Conservation (phyloP, 2,329 filamentous ascomycete genomes). For the Sporothrix schenckii region DNA sequence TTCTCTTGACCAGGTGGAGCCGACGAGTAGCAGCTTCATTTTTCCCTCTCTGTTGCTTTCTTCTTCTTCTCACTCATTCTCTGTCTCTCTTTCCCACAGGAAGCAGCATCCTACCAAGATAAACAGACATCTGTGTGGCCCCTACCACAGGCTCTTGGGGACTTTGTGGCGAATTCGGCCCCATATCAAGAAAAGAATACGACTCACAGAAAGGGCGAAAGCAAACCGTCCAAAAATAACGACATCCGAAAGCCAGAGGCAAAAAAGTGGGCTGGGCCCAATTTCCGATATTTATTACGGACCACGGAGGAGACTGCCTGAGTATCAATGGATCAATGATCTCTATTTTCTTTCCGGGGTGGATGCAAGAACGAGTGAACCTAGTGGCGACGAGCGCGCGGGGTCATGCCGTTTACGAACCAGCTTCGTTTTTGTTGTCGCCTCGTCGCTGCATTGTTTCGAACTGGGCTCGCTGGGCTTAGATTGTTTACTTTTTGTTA, state of each 20-base stretch:
- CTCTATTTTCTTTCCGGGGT: conserved; percentile 8
- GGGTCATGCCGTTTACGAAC: conserved; percentile 19
- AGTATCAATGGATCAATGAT: neutral
- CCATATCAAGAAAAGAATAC: conserved; percentile 13
- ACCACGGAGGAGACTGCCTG: neutral
- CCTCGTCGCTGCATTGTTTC: no score
- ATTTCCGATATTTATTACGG: conserved; percentile 22
- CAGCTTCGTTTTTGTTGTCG: neutral
- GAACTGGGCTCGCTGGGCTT: neutral
- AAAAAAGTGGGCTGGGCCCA: neutral
- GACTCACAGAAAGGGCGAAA: neutral
- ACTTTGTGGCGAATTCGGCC: conserved; percentile 1
- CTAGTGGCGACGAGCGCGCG: neutral
- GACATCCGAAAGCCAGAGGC: neutral
- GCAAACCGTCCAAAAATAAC: neutral
- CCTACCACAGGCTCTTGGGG: neutral
- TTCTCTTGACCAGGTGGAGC: conserved; percentile 17
- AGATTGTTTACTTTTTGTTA: neutral
- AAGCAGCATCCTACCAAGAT: neutral
- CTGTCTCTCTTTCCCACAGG: neutral
- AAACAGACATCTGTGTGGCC: neutral
- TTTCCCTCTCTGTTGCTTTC: neutral
- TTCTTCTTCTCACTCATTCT: neutral
- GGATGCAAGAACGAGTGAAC: neutral
- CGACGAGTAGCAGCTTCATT: neutral